A percentile compares a stretch with the other conserved stretches of the same genome.
phyloP scores from a whole-genome alignment of 345 rosid species.

The Laguncularia racemosa region DNA sequence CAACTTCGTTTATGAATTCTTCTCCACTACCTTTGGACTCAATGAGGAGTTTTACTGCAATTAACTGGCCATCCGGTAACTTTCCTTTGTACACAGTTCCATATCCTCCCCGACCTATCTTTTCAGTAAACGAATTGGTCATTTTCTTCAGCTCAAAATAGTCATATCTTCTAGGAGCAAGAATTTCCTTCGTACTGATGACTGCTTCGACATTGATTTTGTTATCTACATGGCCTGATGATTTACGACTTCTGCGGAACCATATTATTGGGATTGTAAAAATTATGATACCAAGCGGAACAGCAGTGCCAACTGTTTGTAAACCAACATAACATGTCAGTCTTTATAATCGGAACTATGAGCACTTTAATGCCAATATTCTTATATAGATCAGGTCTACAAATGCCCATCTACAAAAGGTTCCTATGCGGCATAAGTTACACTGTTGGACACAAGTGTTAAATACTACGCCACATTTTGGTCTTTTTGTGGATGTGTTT shows the following conservation, averaged over 20 bases:
- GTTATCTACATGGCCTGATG: neutral
- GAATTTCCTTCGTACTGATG: neutral
- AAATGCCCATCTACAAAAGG: too few species aligned
- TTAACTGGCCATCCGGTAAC: slow-evolving; percentile 20
- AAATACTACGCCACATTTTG: too few species aligned
- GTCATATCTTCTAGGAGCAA: slow-evolving; percentile 1
- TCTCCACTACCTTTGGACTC: slow-evolving; percentile 13
- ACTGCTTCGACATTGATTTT: neutral
- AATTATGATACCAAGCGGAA: neutral
- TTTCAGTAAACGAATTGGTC: slow-evolving; percentile 15
- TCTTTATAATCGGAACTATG: too few species aligned
- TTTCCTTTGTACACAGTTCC: slow-evolving; percentile 31
- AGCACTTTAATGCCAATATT: too few species aligned
- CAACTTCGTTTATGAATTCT: slow-evolving; percentile 39
- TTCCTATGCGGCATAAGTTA: too few species aligned
- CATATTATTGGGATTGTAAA: neutral
- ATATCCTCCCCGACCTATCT: slow-evolving; percentile 34
- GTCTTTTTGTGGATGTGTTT: too few species aligned
- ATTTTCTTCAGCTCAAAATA: slow-evolving; percentile 3
- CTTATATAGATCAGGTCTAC: too few species aligned
- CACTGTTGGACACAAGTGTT: too few species aligned
- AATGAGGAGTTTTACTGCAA: slow-evolving; percentile 24
- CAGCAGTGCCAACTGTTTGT: too few species aligned
- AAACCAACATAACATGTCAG: too few species aligned
- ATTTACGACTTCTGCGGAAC: neutral